A percentile compares a stretch with the other conserved stretches of the same genome.
Conservation (phyloP, 176 grass and related monocot species). For the Coix lacrymajobi region DNA sequence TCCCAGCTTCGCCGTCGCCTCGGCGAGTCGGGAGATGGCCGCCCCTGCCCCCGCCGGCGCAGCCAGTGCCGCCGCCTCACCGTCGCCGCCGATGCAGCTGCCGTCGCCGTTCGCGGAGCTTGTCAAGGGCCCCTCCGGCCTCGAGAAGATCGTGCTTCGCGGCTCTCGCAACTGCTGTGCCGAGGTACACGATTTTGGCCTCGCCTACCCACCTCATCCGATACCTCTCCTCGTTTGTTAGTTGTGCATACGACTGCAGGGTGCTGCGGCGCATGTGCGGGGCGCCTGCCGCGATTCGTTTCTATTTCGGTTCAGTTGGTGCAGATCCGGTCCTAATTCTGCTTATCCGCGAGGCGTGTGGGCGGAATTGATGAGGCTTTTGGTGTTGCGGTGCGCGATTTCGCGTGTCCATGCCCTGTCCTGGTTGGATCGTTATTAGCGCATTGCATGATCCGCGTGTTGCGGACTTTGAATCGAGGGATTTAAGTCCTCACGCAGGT, state of each 20-base stretch:
- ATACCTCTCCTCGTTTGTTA: neutral
- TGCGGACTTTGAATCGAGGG: neutral
- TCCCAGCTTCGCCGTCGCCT: neutral
- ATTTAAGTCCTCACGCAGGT: neutral
- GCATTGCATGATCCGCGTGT: slow-evolving; percentile 23
- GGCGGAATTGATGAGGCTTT: neutral
- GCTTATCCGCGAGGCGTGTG: slow-evolving; percentile 16
- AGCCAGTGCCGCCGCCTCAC: neutral
- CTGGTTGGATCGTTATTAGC: neutral
- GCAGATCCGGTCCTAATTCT: slow-evolving; percentile 37
- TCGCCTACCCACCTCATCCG: neutral
- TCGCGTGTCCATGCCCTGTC: neutral
- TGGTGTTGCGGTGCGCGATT: neutral
- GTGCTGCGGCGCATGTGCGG: neutral
- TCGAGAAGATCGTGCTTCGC: slow-evolving; percentile 49
- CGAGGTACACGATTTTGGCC: slow-evolving; percentile 34
- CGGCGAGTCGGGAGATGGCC: slow-evolving; percentile 34
- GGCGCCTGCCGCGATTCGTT: slow-evolving; percentile 20
- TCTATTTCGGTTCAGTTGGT: slow-evolving; percentile 3
- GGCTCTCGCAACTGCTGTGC: slow-evolving; percentile 36
- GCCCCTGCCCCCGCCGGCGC: neutral
- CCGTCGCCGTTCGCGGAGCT: slow-evolving; percentile 27
- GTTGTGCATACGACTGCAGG: neutral
- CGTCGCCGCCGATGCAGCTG: neutral
- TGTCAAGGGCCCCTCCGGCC: slow-evolving; percentile 39